phyloP scores from a whole-genome alignment of 441 rosid species.

The Flueggea neowawraea region DNA sequence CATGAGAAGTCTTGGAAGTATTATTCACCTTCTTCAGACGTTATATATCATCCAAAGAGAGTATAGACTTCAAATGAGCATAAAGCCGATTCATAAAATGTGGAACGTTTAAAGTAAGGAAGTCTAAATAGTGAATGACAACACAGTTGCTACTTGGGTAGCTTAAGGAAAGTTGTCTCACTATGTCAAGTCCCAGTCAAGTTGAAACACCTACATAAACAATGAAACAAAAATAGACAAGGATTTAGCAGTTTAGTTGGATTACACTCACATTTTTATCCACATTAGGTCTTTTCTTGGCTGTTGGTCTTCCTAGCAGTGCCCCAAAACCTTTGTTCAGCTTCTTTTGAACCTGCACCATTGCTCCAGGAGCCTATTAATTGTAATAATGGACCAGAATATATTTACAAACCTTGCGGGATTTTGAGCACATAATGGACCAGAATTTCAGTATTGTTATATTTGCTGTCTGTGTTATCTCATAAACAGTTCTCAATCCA shows the following conservation, averaged over 20 bases:
- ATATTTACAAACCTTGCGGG: slow-evolving; percentile 47
- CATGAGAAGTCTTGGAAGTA: background rate
- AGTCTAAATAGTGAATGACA: too few relatives aligned
- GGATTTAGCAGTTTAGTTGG: background rate
- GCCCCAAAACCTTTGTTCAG: slow-evolving; percentile 60
- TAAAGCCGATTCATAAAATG: too few relatives aligned
- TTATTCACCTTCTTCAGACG: background rate
- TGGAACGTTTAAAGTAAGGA: too few relatives aligned
- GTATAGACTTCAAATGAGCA: background rate
- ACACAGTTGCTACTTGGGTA: background rate
- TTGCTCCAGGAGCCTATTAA: slow-evolving; percentile 53
- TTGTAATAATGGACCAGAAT: too few relatives aligned
- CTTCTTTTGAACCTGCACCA: slow-evolving; percentile 52
- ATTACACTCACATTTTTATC: slow-evolving; percentile 40
- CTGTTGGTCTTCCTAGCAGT: slow-evolving; percentile 39
- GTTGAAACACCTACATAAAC: background rate
- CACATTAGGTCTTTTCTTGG: slow-evolving; percentile 42
- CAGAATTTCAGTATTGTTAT: slow-evolving; percentile 62
- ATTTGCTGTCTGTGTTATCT: slow-evolving; percentile 54
- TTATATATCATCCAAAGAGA: background rate
- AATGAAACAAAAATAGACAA: background rate
- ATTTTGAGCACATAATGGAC: slow-evolving; percentile 58
- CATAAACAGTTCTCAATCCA: slow-evolving; percentile 49
- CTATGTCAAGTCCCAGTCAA: background rate
- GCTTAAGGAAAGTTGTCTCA: background rate